Evolutionary conservation across 2,329 filamentous ascomycete genomes (phyloP), one percentile per base, ranked within the genome.

Genomic region (Colletotrichum australisinense): DNA sequence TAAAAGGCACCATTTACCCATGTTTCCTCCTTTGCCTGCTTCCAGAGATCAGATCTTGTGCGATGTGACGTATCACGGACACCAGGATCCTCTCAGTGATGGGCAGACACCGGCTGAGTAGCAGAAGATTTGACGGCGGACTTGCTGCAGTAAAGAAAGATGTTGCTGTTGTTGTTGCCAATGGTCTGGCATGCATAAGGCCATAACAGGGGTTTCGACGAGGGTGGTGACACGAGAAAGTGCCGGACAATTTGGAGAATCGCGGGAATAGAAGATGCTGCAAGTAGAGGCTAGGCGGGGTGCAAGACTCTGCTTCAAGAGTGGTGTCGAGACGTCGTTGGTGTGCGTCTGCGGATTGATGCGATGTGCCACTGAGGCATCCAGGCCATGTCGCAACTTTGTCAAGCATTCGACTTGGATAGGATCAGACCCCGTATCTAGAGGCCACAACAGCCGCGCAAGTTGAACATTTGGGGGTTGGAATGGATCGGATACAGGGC

Each of bases 31-130:
- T 65, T 62, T 65, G 56, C 35, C 56, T 73, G 65, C 77, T 77
- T 78, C 77, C 76, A 79, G 75, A 79, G 78, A 79, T 76, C 78
- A 86, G 86, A 88, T 88, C 86, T 86, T 85, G 86, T 88, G 81
- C 78, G 79, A 87, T 84, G 84, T 87, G 85, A 87, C 83, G 82
- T 77, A 80, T 86, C 82, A 83, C 79, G 77, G 76, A 78, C 76
- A 59, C 74, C 76, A 78, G 75, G 77, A 71, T 73, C 73, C 55
- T 57, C 28, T 56, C 55, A 53, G 46, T 46, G 56, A 46, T 55
- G 49, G 70, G 55, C 60, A 46, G 58, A 52, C 30, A 59, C n/a
- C 14, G 49, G 32, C 38, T 12, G 49, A 32, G 52, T 16, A 49
- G 55, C 32, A 65, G 60, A 22, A 55, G 14, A 62, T 19, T n/a